Evolutionary conservation across 2,329 filamentous ascomycete genomes (phyloP).

Genomic region (Alternaria burnsii): DNA sequence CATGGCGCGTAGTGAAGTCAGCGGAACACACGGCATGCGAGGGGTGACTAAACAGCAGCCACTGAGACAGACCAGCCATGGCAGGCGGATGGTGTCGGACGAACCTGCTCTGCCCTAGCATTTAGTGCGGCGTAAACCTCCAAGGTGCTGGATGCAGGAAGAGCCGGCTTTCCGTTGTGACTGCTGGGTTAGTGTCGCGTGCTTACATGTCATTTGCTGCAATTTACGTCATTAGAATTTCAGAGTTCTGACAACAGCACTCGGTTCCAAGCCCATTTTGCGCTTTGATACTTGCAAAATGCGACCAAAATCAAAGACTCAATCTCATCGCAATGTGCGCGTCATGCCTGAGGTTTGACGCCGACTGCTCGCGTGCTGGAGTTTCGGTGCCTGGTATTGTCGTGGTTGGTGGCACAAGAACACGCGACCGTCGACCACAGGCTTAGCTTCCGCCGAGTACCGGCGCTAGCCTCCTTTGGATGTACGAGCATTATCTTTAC

Average conservation of each 20-base stretch:
- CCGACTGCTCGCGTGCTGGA: neutral
- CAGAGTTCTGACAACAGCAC: conserved; percentile 1
- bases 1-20: conserved; percentile 14
- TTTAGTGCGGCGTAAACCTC: conserved; percentile 3
- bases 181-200: conserved; percentile 6
- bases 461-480: conserved; percentile 5
- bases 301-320: neutral
- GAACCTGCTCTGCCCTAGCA: conserved; percentile 8
- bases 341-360: neutral
- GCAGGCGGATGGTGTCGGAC: conserved; percentile 10
- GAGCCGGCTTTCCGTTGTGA: conserved; percentile 19
- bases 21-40: conserved; percentile 17
- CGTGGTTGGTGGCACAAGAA: neutral
- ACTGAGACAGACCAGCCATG: neutral
- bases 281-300: neutral
- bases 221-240: conserved; percentile 13
- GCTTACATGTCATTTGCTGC: conserved; percentile 5
- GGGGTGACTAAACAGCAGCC: conserved; percentile 6
- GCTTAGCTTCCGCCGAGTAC: conserved; percentile 14
- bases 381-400: neutral
- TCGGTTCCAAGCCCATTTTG: neutral
- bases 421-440: conserved; percentile 3
- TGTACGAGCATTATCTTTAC: neutral
- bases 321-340: neutral
- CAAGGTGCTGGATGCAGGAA: conserved; percentile 2